phyloP scores from a whole-genome alignment of 169 alveolate genomes.

The Plasmodium blacklocki region DNA sequence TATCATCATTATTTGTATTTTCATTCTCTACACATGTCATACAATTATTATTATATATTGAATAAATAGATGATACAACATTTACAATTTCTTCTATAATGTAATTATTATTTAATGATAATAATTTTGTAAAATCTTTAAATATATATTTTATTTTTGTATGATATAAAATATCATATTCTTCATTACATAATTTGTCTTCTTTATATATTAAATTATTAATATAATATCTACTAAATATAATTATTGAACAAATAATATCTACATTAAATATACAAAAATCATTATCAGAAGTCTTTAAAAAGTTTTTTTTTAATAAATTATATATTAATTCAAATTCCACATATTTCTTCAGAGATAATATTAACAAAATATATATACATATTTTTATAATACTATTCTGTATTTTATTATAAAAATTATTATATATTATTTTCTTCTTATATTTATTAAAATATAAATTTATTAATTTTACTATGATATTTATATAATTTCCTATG shows the following conservation, averaged over 20 bases:
- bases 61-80: constrained; percentile 33
- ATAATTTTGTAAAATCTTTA: constrained; percentile 62
- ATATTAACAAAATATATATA: constrained; percentile 45
- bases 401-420: constrained; percentile 21
- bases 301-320: constrained; percentile 72
- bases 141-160: constrained; percentile 71
- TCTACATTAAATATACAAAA: constrained; percentile 5
- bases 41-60: constrained; percentile 28
- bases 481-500: constrained; percentile 50
- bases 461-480: constrained; percentile 42
- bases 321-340: constrained; percentile 74
- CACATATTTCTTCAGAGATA: constrained; percentile 66
- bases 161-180: constrained; percentile 66
- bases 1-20: not conserved
- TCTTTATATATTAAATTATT: constrained; percentile 49
- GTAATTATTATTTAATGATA: constrained; percentile 18
- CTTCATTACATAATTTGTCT: constrained; percentile 56
- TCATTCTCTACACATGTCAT: not conserved
- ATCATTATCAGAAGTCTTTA: constrained; percentile 24
- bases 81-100: constrained; percentile 42
- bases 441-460: constrained; percentile 59
- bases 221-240: constrained; percentile 59
- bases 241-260: constrained; percentile 20
- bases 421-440: constrained; percentile 6
- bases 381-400: constrained; percentile 54